Evolutionary conservation across 2,329 filamentous ascomycete genomes (phyloP).

Genomic region (Aspergillus fijiensis): DNA sequence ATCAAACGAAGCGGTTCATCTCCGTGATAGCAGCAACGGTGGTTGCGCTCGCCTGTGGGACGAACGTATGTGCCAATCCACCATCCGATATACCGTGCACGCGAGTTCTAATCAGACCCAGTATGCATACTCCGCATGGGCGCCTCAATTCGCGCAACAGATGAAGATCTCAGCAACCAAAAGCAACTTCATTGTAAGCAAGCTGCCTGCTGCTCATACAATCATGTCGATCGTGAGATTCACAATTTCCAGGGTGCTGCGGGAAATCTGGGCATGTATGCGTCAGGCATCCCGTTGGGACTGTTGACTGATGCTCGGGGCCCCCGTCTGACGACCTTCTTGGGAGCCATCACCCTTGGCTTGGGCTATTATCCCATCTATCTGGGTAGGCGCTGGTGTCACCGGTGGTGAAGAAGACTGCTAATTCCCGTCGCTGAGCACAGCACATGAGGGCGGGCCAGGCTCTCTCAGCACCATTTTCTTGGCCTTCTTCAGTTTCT

Average conservation of each 20-base stretch:
- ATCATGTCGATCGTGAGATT: neutral
- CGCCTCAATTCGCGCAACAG: constrained; percentile 86
- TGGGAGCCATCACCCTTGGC: constrained; percentile 70
- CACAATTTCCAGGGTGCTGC: constrained; percentile 49
- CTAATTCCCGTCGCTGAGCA: constrained; percentile 14
- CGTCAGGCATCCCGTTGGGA: constrained; percentile 82
- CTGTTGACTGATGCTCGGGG: constrained; percentile 82
- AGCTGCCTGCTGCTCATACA: constrained; percentile 5
- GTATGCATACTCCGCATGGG: constrained; percentile 99
- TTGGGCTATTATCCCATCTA: constrained; percentile 85
- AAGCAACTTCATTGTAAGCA: constrained; percentile 79
- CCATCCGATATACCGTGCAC: constrained; percentile 1
- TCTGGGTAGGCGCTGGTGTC: constrained; percentile 40
- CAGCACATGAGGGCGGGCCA: constrained; percentile 69
- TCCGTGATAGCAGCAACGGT: constrained; percentile 82
- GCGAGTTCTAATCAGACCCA: constrained; percentile 42
- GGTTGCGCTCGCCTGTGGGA: constrained; percentile 86
- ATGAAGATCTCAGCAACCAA: constrained; percentile 87
- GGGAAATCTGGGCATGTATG: constrained; percentile 81
- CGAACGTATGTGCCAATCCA: constrained; percentile 63
- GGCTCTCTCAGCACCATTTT: constrained; percentile 56
- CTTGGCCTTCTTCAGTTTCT: constrained; percentile 79
- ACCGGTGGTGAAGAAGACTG: neutral
- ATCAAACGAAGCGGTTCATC: constrained; percentile 63
- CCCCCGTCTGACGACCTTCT: constrained; percentile 72